Percentiles rank a stretch among this genome's conserved stretches.
Conservation (phyloP, 2,329 filamentous ascomycete species). For the Cucurbitaria berberidis region DNA sequence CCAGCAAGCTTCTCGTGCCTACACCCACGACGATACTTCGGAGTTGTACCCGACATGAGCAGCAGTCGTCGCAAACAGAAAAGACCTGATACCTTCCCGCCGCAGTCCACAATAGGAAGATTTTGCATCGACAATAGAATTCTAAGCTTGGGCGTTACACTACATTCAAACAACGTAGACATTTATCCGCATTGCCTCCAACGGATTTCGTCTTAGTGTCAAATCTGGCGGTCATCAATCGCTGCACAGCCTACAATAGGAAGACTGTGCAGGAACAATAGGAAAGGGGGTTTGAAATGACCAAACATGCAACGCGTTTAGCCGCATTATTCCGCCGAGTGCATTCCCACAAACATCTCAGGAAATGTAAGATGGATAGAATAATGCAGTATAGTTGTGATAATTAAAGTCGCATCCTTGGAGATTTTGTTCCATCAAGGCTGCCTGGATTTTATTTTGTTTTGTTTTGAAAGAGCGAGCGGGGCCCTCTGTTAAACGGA, state of each 20-base stretch:
- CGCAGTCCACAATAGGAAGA: conserved; percentile 6
- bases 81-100: not conserved
- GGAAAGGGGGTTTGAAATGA: not conserved
- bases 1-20: not conserved
- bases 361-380: not conserved
- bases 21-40: not conserved
- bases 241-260: not conserved
- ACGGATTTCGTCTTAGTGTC: not conserved
- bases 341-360: not conserved
- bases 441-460: too few species aligned
- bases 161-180: not conserved
- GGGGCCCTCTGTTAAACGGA: not conserved
- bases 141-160: not conserved
- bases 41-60: not conserved
- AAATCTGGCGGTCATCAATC: not conserved
- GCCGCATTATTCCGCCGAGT: conserved; percentile 1
- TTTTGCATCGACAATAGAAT: conserved; percentile 3
- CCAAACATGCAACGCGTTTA: not conserved
- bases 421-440: not conserved
- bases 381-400: not conserved
- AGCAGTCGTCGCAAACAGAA: not conserved
- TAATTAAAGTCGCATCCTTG: not conserved
- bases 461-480: not conserved
- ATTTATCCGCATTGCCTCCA: not conserved
- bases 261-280: not conserved